A percentile compares a stretch with the other conserved stretches of the same genome.
Evolutionary conservation across 225 moss, liverwort and hornwort genomes (phyloP).

Genomic region (Sphagnum tenellum): DNA sequence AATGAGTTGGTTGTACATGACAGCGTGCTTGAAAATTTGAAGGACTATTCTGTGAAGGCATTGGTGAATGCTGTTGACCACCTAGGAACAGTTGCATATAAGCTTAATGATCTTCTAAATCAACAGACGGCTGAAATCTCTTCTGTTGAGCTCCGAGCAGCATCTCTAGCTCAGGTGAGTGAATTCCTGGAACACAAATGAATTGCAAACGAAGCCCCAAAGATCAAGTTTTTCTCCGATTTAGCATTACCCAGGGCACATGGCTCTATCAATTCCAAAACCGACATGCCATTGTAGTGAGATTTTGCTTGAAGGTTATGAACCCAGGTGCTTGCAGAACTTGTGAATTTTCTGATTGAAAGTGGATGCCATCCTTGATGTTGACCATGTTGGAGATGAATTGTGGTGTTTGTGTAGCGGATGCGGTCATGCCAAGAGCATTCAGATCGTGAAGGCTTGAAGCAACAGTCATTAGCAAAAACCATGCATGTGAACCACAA

Average conservation of each 20-base stretch:
- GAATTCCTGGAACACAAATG: no score
- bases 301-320: background rate
- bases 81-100: conserved; percentile 93
- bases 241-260: background rate
- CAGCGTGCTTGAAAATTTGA: conserved; percentile 93
- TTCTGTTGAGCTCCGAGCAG: conserved; percentile 77
- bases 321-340: background rate
- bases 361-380: background rate
- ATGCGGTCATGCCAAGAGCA: conserved; percentile 99
- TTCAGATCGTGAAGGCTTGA: conserved; percentile 97
- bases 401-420: conserved; percentile 34
- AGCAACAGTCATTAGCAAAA: conserved; percentile 97
- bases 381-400: background rate
- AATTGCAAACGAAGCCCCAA: no score
- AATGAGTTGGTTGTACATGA: background rate
- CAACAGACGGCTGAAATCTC: conserved; percentile 84
- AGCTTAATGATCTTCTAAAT: conserved; percentile 87
- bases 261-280: background rate
- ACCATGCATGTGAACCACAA: conserved; percentile 94
- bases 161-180: conserved; percentile 75
- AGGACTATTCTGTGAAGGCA: conserved; percentile 95
- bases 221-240: background rate
- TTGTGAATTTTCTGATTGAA: background rate
- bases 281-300: no score
- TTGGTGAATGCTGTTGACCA: conserved; percentile 98